Evolutionary conservation across 1,284 basidiomycete species (phyloP), one percentile per base, ranked within the genome.

Genomic region (Thecaphora thlaspeos): DNA sequence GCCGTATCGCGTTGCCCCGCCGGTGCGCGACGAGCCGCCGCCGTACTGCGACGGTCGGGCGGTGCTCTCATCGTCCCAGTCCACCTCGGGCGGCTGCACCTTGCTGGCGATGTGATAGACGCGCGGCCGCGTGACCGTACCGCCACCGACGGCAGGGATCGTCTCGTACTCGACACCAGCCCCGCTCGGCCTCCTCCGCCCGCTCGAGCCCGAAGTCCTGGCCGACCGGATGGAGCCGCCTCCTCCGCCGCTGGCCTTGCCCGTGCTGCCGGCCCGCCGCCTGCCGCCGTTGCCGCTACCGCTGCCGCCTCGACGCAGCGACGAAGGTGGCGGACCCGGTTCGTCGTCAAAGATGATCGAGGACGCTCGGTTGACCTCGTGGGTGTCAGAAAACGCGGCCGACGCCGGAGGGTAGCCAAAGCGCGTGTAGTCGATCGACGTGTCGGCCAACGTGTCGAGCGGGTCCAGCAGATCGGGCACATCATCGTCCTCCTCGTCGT

Each of bases 61-160:
- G 4, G 61, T 64, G 26, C 61, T 60, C 28, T 61, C 57, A 28
- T 64, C 69, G 18, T 68, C 68, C 52, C 58, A 64, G 14, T 63
- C 55, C 28, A 68, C 50, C 32, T 69, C 68, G 15, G 66, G 66
- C 21, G 68, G 51, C 43, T 63, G 73, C 60, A 87, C 84, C 67
- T 83, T 82, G 7, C 85, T 86, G 63, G 88, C 87, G 0, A 86
- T 84, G 71, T 89, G 88, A 57, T 84, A 85, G 21, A 90, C 82
- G 4, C 89, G 80, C 0, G 88, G 89, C 21, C 88, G 82, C 2
- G 86, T 87, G 54, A 90, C 82, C 0, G 83, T 84, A 1, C 88
- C 88, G 23, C 88, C 88, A 28, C 88, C 88, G 11, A 89, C 85
- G 14, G 88, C 88, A 1, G 88, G 87, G 55, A 88, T 84, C 0